Evolutionary conservation across 2,329 filamentous ascomycete genomes (phyloP).

Genomic region (Aspergillus flavus): DNA sequence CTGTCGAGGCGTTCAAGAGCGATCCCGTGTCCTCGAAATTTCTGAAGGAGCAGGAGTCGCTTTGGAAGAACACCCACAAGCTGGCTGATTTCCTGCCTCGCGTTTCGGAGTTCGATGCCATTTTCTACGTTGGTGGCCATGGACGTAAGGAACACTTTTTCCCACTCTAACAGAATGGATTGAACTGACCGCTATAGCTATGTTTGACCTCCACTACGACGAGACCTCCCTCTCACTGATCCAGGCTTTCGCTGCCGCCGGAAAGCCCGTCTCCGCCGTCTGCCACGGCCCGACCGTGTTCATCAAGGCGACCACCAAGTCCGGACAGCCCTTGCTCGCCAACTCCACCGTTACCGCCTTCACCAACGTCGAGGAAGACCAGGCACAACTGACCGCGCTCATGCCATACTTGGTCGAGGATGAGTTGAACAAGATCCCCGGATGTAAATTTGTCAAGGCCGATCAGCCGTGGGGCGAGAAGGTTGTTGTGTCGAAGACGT

Average conservation of each 20-base stretch:
- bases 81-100: constrained; percentile 60
- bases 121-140: constrained; percentile 63
- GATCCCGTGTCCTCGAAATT: constrained; percentile 60
- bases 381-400: constrained; percentile 36
- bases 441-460: constrained; percentile 48
- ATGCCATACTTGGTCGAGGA: constrained; percentile 52
- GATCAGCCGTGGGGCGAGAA: constrained; percentile 48
- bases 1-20: constrained; percentile 56
- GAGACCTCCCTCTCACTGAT: constrained; percentile 48
- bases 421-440: constrained; percentile 41
- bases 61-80: constrained; percentile 67
- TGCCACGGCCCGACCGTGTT: constrained; percentile 53
- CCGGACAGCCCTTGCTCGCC: constrained; percentile 45
- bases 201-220: constrained; percentile 54
- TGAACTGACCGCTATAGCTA: constrained; percentile 33
- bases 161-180: neutral
- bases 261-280: constrained; percentile 54
- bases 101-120: constrained; percentile 64
- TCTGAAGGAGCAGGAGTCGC: constrained; percentile 55
- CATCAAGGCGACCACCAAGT: constrained; percentile 45
- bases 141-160: constrained; percentile 48
- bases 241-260: constrained; percentile 50
- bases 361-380: constrained; percentile 51
- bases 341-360: constrained; percentile 49
- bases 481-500: constrained; percentile 41